Evolutionary conservation across 345 rosid genomes (phyloP).

Genomic region (Citrus australasica): DNA sequence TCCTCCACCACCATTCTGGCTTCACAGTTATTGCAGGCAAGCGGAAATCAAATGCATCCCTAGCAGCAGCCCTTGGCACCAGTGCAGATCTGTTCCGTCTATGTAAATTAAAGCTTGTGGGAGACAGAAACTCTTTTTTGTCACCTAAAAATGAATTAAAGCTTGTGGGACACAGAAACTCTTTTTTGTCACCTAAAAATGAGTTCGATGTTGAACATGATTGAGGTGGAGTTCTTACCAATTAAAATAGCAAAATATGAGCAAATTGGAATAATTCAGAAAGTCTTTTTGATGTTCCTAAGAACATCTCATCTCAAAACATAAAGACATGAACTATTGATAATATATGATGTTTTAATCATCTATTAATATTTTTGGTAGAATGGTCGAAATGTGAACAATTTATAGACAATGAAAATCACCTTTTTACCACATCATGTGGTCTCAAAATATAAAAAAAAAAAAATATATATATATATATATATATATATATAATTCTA

Average conservation of each 20-base stretch:
- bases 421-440: background rate
- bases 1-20: constrained; percentile 90
- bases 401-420: background rate
- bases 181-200: background rate
- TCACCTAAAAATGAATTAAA: too few relatives aligned
- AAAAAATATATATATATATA: too few relatives aligned
- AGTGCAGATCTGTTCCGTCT: background rate
- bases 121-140: too few relatives aligned
- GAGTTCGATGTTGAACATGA: background rate
- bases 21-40: constrained; percentile 45
- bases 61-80: constrained; percentile 28
- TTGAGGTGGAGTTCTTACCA: constrained; percentile 4
- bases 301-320: background rate
- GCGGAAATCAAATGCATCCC: constrained; percentile 41
- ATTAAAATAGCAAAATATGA: background rate
- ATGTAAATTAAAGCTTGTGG: background rate
- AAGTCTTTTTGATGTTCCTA: background rate
- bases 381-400: background rate
- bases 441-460: background rate
- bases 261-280: background rate
- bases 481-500: background rate
- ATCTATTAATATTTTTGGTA: background rate
- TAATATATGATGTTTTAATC: background rate
- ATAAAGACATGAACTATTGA: background rate
- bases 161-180: too few relatives aligned